A percentile compares a stretch with the other conserved stretches of the same genome.
These are phyloP conservation scores for Capronia americana DNA, from an alignment of 2,329 filamentous ascomycete genomes.

Conservation along the genomic window DNA sequence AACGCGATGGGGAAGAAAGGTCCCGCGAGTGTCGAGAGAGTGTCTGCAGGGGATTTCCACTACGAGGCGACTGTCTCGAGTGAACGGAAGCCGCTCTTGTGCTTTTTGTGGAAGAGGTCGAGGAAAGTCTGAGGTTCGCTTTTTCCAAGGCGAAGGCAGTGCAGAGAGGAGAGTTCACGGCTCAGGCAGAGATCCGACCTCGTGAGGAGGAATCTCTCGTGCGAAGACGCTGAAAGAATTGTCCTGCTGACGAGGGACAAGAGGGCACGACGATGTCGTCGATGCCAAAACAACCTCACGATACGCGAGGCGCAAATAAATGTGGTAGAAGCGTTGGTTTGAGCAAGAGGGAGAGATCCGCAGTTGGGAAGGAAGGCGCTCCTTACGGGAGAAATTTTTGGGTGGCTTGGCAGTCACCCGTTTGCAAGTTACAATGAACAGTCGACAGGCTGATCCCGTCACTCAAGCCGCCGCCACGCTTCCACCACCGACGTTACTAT, in stretches of 20 bases:
- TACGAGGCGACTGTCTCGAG: constrained; percentile 42
- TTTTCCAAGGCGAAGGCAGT: constrained; percentile 22
- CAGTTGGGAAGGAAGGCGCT: constrained; percentile 28
- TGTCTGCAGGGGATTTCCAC: constrained; percentile 20
- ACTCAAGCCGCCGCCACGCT: background rate
- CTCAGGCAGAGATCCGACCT: constrained; percentile 30
- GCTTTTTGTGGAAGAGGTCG: constrained; percentile 31
- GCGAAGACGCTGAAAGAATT: constrained; percentile 24
- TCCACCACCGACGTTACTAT: background rate
- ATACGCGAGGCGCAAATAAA: constrained; percentile 29
- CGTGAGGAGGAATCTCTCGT: constrained; percentile 27
- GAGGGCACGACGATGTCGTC: constrained; percentile 32
- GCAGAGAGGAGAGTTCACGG: constrained; percentile 37
- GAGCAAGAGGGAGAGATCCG: constrained; percentile 22
- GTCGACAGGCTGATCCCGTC: constrained; percentile 3
- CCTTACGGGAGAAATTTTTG: constrained; percentile 20
- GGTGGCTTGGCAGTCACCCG: constrained; percentile 17
- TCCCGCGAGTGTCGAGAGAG: constrained; percentile 10
- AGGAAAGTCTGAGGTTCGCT: constrained; percentile 20
- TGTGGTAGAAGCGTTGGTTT: constrained; percentile 25
- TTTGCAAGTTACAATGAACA: constrained; percentile 2
- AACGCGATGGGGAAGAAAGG: constrained; percentile 31
- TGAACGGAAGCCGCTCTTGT: constrained; percentile 42
- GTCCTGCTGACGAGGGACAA: constrained; percentile 19
- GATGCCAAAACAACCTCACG: constrained; percentile 33